Conservation (phyloP, 768 basidiomycete genomes). For the Cystofilobasidium macerans region DNA sequence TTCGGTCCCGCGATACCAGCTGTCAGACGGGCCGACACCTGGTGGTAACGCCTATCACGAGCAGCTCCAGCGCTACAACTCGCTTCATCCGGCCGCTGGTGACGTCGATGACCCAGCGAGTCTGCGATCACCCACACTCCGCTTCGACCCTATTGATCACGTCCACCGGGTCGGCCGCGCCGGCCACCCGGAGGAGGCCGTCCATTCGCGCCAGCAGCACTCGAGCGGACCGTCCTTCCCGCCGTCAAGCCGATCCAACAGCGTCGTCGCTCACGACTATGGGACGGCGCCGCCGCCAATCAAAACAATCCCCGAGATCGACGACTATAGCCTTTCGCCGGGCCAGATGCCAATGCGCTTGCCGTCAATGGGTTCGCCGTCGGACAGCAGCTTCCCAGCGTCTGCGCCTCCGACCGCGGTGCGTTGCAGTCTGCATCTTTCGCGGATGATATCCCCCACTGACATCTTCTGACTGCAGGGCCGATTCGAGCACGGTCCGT, state of each 20-base stretch:
- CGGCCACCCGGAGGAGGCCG: slow-evolving; percentile 29
- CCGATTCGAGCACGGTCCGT: neutral
- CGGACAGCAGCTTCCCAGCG: neutral
- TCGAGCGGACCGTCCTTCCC: neutral
- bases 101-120: slow-evolving; percentile 9
- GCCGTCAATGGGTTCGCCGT: neutral
- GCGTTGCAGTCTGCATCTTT: neutral
- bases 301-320: neutral
- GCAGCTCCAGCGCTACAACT: neutral
- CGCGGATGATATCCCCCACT: neutral
- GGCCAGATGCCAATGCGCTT: neutral
- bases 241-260: neutral
- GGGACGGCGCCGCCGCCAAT: too few species aligned
- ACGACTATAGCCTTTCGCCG: neutral
- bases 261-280: neutral
- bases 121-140: neutral
- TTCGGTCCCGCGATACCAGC: slow-evolving; percentile 25
- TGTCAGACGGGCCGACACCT: slow-evolving; percentile 29
- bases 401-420: neutral
- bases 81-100: slow-evolving; percentile 30
- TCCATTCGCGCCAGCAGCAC: slow-evolving; percentile 29
- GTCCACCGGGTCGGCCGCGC: slow-evolving; percentile 36
- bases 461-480: neutral
- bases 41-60: neutral
- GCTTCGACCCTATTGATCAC: slow-evolving; percentile 38